A percentile compares a stretch with the other conserved stretches of the same genome.
Evolutionary conservation across 1,284 basidiomycete species (phyloP).

Genomic region (Agroathelia rolfsii): DNA sequence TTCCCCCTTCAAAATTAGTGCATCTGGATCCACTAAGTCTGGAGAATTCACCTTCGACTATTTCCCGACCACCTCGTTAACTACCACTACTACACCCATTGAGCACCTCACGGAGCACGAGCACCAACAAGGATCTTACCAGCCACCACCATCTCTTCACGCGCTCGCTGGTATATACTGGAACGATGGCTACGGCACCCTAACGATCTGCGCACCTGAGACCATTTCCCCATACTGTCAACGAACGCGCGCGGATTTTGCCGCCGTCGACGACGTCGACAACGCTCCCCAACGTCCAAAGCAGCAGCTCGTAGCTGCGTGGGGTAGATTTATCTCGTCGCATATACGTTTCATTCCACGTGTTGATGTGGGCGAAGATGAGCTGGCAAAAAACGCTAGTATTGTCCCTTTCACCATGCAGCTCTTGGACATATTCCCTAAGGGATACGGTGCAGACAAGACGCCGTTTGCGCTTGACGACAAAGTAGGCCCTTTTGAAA

Average conservation of each 20-base stretch:
- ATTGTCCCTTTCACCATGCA: too few relatives aligned
- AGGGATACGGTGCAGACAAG: conserved; percentile 19
- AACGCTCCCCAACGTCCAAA: background rate
- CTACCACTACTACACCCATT: too few relatives aligned
- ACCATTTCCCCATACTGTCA: conserved; percentile 18
- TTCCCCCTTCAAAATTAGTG: too few relatives aligned
- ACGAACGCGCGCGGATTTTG: conserved; percentile 17
- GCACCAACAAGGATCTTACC: background rate
- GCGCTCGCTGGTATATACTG: conserved; percentile 24
- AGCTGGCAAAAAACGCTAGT: too few relatives aligned
- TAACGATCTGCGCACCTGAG: conserved; percentile 23
- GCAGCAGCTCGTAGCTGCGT: conserved; percentile 17
- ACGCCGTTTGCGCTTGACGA: conserved; percentile 24
- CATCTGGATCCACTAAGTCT: too few relatives aligned
- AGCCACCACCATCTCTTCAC: conserved; percentile 7
- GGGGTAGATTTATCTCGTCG: conserved; percentile 17
- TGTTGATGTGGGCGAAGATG: too few relatives aligned
- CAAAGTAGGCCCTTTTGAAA: too few relatives aligned
- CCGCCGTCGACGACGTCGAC: conserved; percentile 13
- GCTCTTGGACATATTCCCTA: conserved; percentile 17
- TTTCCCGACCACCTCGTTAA: too few relatives aligned
- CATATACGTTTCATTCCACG: conserved; percentile 22
- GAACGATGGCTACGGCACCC: conserved; percentile 23
- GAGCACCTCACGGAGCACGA: too few relatives aligned
- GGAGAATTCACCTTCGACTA: too few relatives aligned